Conservation (phyloP, 2,329 filamentous ascomycete species). For the Sporothrix protearum region DNA sequence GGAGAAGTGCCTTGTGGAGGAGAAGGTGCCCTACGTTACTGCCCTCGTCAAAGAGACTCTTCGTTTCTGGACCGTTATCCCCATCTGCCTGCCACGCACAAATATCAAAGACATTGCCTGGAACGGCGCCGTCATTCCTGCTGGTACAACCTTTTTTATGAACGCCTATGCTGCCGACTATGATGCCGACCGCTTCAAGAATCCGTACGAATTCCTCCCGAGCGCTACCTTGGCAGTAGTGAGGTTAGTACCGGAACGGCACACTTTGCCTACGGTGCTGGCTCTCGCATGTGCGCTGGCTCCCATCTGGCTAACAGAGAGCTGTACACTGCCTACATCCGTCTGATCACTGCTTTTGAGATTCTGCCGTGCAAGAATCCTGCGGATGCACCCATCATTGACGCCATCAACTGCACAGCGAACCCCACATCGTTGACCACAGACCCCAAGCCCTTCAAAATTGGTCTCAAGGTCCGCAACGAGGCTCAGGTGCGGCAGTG, state of each 20-base stretch:
- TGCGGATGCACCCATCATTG: conserved; percentile 44
- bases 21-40: conserved; percentile 72
- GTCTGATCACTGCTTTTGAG: conserved; percentile 15
- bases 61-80: conserved; percentile 75
- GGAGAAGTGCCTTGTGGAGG: conserved; percentile 67
- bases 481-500: conserved; percentile 29
- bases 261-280: conserved; percentile 62
- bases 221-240: conserved; percentile 55
- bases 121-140: conserved; percentile 63
- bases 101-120: conserved; percentile 70
- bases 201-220: conserved; percentile 62
- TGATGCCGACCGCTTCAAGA: conserved; percentile 64
- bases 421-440: conserved; percentile 22
- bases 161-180: conserved; percentile 74
- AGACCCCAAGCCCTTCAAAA: conserved; percentile 25
- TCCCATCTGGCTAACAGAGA: conserved; percentile 15
- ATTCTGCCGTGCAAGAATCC: conserved; percentile 55
- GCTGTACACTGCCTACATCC: conserved; percentile 21
- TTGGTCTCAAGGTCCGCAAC: conserved; percentile 16
- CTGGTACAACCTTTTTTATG: conserved; percentile 76
- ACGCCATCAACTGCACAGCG: conserved; percentile 18
- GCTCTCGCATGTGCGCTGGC: conserved; percentile 38
- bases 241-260: conserved; percentile 50
- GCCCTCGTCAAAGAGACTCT: conserved; percentile 75
- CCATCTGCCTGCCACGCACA: conserved; percentile 69